These are phyloP conservation scores for Santalum album DNA, from an alignment of 164 flowering plant species.

Conservation along the genomic window DNA sequence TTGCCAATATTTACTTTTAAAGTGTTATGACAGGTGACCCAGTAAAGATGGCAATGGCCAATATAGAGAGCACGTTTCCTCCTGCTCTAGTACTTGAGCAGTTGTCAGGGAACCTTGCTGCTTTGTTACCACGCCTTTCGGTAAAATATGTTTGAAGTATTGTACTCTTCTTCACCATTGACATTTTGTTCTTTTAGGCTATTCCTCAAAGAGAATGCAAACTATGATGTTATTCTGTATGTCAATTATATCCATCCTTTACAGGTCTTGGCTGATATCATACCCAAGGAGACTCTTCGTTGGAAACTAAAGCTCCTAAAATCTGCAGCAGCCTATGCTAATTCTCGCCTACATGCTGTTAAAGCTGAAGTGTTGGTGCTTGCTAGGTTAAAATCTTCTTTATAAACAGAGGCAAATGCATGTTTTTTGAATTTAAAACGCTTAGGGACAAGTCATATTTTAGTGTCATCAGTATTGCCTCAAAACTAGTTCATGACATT, in stretches of 20 bases:
- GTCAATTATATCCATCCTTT: background rate
- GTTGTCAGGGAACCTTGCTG: constrained; percentile 47
- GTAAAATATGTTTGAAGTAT: constrained; percentile 31
- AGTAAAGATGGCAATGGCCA: constrained; percentile 66
- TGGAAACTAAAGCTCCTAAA: constrained; percentile 87
- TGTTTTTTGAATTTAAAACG: no score
- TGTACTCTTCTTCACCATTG: background rate
- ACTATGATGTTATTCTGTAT: no score
- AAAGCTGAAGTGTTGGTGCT: constrained; percentile 92
- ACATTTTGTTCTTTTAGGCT: no score
- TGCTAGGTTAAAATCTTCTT: constrained; percentile 49
- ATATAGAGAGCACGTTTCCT: constrained; percentile 40
- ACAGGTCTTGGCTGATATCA: constrained; percentile 66
- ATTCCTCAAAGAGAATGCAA: no score
- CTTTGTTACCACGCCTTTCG: constrained; percentile 65
- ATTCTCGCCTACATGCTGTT: constrained; percentile 96
- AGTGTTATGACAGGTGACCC: constrained; percentile 76
- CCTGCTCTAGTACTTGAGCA: constrained; percentile 34
- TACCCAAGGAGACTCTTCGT: constrained; percentile 73
- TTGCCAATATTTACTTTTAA: constrained; percentile 1
- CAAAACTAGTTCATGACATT: no score
- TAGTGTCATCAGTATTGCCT: no score
- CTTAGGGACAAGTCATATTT: no score
- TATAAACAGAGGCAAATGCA: background rate
- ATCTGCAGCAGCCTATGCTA: constrained; percentile 79